Evolutionary conservation across 2,329 filamentous ascomycete species (phyloP), one percentile per base, ranked within the genome.

Genomic region (Drechslerella coelobrocha): DNA sequence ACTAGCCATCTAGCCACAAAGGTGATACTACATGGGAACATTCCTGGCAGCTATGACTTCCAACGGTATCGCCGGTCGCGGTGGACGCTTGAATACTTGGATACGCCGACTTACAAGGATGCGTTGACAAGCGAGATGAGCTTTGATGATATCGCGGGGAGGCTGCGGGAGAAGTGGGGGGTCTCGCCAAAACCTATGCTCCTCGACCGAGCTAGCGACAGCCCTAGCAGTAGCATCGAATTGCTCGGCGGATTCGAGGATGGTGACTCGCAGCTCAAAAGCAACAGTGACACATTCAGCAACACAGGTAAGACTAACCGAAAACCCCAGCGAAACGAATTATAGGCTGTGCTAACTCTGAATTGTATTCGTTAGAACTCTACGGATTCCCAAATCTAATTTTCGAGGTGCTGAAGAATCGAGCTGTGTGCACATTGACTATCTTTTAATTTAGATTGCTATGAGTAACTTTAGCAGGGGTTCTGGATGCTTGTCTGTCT

Each of bases 401-500:
- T 50, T 97, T 99, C 81, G 94, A 99, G 80, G 93, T 99, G 26
- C 80, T 97, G 78, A 92, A 90, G 85, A 97, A 96, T 77, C 92
- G 90, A 2, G 88, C 87, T 72, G 90, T 99, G 23, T 95, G 91
- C 79, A 89, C 90, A 24, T 82, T 97, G 78, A 97, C 93, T 8
- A 87, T 96, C 23, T 96, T 92, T 81, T 96, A 78, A 63, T 43
- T 39, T 14, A 50, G 17, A 17, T 26, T 39, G 27, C n/a, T n/a
- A 29, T 39, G 4, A n/a, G 34, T n/a, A 39, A n/a, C 34, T 39
- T 34, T 39, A 10, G 34, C 34, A 39, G 29, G 29, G 34, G 34
- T 39, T 10, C 34, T 39, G 34, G 34, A 39, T 39, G 34, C 34
- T 14, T 39, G 34, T n/a, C 12, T 39, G 34, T 34, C 12, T 34